Evolutionary conservation across 345 rosid species (phyloP), one percentile per base, ranked within the genome.

Genomic region (Populus simonii): DNA sequence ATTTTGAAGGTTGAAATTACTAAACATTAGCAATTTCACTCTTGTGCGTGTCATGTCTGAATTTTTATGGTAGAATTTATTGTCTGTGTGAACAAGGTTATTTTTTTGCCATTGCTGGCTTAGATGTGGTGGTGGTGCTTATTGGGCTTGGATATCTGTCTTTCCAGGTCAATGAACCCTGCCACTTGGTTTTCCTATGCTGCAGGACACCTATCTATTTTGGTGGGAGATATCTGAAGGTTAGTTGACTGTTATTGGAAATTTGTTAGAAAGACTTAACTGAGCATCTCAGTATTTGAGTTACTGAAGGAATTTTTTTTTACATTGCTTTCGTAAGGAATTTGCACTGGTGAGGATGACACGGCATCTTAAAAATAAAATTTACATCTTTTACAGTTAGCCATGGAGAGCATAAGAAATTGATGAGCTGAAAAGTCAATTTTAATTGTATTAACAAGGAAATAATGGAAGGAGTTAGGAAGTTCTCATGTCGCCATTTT

Each of bases 181-280:
- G 95, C 89, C 55, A 65, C 83, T 77, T 92, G 90, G 88, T 83
- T 45, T 83, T 88, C 76, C 78, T 71, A 51, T 90, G 92, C 89
- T 76, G 80, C 87, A 90, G 88, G 86, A 87, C 86, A 69, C 88
- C 93, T 76, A 81, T 95, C 78, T 95, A 81, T 81, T 80, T 95
- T 62, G 92, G 96, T 84, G 99, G 99, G 69, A 90, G 99, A 84
- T 95, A 95, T 86, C 80, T 93, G 70, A 95, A 95, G 89, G 98
- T 92, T 83, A 82, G 89, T 47, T 61, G 49, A 76, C 76, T 23
- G 38, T 31, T 70, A 43, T 47, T 27, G 2, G 11, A 27, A 70
- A 41, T 31, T 72, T 6, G 1, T 47, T 71, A 16, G 23, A 20
- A 15, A 18, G 18, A 45, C 49, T 38, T 7, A 33, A 68, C 10